phyloP scores from a whole-genome alignment of 2,329 filamentous ascomycete species.

The Pseudofabraea citricarpa region DNA sequence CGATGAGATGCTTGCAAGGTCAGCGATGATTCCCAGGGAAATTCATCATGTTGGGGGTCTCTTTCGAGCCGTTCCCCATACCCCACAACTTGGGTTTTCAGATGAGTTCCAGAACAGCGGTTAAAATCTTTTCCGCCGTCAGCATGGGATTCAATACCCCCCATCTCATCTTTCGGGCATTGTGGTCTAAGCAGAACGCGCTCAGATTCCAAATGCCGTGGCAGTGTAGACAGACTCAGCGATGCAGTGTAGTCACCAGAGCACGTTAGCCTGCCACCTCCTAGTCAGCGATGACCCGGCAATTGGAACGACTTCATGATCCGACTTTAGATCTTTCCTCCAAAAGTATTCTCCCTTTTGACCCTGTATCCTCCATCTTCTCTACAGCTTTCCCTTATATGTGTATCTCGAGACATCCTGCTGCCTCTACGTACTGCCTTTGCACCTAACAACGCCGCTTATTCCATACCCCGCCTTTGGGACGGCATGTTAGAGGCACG shows the following conservation, averaged over 20 bases:
- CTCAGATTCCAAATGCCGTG: too few relatives aligned
- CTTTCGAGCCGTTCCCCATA: constrained; percentile 4
- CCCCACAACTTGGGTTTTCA: constrained; percentile 1
- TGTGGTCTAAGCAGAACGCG: too few relatives aligned
- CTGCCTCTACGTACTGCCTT: background rate
- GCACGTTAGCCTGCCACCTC: background rate
- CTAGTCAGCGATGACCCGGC: background rate
- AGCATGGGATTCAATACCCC: background rate
- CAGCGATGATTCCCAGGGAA: background rate
- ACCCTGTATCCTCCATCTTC: background rate
- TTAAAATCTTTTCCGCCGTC: background rate
- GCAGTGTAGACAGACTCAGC: background rate
- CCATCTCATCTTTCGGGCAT: background rate
- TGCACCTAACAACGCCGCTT: too few relatives aligned
- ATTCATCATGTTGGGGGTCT: background rate
- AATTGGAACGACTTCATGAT: background rate
- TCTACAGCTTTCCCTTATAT: background rate
- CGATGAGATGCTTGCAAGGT: background rate
- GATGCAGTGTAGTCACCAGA: background rate
- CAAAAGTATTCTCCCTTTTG: too few relatives aligned
- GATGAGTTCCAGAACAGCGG: background rate
- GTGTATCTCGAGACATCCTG: background rate
- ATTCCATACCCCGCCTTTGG: background rate
- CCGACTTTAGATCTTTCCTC: constrained; percentile 2
- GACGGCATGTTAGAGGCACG: background rate